Conservation (phyloP, 2,329 filamentous ascomycete genomes). For the Stylonectria norvegica region DNA sequence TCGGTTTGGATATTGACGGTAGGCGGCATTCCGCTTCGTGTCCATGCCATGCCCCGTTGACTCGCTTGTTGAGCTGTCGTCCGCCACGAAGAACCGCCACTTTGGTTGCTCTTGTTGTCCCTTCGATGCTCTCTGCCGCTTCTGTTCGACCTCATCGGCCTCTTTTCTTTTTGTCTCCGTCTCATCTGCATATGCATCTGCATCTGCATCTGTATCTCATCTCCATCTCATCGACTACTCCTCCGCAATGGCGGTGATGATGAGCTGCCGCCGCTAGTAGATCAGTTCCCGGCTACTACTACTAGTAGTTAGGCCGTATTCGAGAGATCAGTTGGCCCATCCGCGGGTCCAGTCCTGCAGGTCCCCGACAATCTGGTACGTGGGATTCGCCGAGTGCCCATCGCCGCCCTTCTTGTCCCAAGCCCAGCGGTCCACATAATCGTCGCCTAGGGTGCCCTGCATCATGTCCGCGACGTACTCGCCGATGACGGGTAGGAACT, state of each 20-base stretch:
- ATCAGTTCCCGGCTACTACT: background rate
- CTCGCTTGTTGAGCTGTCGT: too few species aligned
- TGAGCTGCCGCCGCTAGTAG: background rate
- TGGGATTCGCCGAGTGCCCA: constrained; percentile 41
- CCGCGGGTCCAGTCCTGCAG: constrained; percentile 37
- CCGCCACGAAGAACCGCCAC: too few species aligned
- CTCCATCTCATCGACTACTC: background rate
- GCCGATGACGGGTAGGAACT: constrained; percentile 61
- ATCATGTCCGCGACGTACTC: constrained; percentile 54
- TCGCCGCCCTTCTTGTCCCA: constrained; percentile 44
- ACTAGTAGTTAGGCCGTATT: background rate
- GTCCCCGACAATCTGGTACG: constrained; percentile 40
- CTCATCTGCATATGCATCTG: background rate
- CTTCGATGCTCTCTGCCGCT: too few species aligned
- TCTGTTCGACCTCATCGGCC: too few species aligned
- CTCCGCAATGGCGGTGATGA: too few species aligned
- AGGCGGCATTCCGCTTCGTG: too few species aligned
- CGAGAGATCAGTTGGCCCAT: constrained; percentile 21
- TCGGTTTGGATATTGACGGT: too few species aligned
- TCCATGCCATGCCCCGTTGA: too few species aligned
- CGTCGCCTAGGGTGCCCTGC: constrained; percentile 37
- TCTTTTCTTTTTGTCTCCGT: constrained; percentile 2
- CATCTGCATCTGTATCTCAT: background rate
- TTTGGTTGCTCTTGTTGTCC: too few species aligned
- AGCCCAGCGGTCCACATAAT: constrained; percentile 41